phyloP scores from a whole-genome alignment of 2,329 filamentous ascomycete genomes.

The Rosellinia necatrix region DNA sequence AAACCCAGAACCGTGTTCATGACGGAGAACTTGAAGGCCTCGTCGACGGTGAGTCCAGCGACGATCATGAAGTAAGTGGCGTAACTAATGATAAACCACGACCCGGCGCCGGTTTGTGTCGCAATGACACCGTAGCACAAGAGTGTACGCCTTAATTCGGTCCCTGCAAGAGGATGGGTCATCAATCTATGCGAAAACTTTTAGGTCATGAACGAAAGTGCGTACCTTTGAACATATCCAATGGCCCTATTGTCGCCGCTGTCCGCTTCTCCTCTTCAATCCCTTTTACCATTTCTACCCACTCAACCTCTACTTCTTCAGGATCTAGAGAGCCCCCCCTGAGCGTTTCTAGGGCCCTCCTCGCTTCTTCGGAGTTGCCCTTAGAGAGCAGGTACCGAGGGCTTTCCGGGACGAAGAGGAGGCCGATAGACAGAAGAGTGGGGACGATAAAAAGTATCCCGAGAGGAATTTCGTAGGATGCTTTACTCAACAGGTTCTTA shows the following conservation, averaged over 20 bases:
- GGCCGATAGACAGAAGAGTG: slow-evolving; percentile 48
- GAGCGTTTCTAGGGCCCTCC: slow-evolving; percentile 38
- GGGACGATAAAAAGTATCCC: slow-evolving; percentile 52
- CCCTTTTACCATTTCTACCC: slow-evolving; percentile 46
- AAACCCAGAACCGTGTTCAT: slow-evolving; percentile 56
- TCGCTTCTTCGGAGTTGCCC: slow-evolving; percentile 35
- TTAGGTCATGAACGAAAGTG: neutral
- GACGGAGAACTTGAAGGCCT: slow-evolving; percentile 54
- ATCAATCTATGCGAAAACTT: neutral
- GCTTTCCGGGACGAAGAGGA: slow-evolving; percentile 53
- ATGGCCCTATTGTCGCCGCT: slow-evolving; percentile 38
- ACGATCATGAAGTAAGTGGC: slow-evolving; percentile 54
- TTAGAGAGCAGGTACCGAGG: slow-evolving; percentile 49
- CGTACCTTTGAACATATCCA: slow-evolving; percentile 46
- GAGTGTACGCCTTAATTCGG: slow-evolving; percentile 53
- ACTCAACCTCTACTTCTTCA: slow-evolving; percentile 46
- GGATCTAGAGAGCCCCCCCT: slow-evolving; percentile 38
- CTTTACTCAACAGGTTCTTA: slow-evolving; percentile 43
- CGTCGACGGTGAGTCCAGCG: slow-evolving; percentile 45
- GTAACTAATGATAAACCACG: slow-evolving; percentile 57
- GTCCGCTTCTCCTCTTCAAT: slow-evolving; percentile 46
- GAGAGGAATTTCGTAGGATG: slow-evolving; percentile 54
- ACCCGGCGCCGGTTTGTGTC: slow-evolving; percentile 49
- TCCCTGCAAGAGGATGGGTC: slow-evolving; percentile 42
- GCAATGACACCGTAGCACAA: slow-evolving; percentile 55